Evolutionary conservation across 2,329 filamentous ascomycete genomes (phyloP).

Genomic region (Talaromyces atroroseus): DNA sequence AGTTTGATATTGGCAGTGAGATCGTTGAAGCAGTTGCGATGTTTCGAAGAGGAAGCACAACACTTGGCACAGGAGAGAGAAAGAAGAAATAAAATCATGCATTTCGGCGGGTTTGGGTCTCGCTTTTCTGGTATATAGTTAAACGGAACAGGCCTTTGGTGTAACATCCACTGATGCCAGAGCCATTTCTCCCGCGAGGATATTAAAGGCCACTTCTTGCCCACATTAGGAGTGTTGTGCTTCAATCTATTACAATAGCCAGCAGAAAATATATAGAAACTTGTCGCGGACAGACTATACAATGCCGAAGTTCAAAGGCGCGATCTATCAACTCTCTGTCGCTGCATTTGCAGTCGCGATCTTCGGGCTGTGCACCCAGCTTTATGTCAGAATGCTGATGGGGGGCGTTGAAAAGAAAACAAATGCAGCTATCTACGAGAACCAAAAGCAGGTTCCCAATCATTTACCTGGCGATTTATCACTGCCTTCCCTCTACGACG

Average conservation of each 20-base stretch:
- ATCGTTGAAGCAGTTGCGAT: neutral
- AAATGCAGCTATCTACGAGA: neutral
- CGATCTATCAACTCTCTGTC: neutral
- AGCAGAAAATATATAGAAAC: too few relatives aligned
- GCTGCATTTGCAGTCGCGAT: constrained; percentile 1
- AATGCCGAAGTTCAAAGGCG: neutral
- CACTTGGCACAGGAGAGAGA: neutral
- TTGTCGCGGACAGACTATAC: neutral
- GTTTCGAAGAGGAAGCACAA: neutral
- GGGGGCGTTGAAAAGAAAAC: neutral
- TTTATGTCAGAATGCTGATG: neutral
- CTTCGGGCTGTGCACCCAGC: neutral
- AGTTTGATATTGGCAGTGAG: neutral
- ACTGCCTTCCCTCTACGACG: neutral
- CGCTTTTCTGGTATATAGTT: neutral
- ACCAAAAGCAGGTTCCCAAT: neutral
- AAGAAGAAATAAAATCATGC: neutral
- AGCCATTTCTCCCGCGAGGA: neutral
- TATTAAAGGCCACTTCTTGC: neutral
- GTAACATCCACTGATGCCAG: neutral
- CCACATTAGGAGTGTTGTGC: neutral
- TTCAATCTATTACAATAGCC: neutral
- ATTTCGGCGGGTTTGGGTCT: too few relatives aligned
- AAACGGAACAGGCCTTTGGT: neutral
- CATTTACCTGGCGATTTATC: neutral